Evolutionary conservation across 257 asterid genomes (phyloP).

Genomic region (Penstemon newberryi): DNA sequence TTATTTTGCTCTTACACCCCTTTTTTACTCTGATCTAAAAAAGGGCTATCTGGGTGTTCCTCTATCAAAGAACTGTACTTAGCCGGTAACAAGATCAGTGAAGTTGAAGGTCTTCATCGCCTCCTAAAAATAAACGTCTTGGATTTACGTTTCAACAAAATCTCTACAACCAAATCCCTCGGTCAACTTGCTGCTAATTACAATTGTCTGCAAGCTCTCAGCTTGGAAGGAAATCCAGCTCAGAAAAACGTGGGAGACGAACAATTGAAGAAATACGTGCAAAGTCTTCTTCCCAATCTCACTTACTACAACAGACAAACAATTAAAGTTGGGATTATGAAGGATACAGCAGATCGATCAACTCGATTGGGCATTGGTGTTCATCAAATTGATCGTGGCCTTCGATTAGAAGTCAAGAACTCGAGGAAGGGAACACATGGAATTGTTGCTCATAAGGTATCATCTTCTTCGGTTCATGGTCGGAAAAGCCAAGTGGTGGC

Average conservation of each 20-base stretch:
- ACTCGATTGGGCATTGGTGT: slow-evolving; percentile 58
- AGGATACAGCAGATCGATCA: slow-evolving; percentile 71
- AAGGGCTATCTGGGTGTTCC: slow-evolving; percentile 91
- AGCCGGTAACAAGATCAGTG: slow-evolving; percentile 96
- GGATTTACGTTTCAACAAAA: slow-evolving; percentile 92
- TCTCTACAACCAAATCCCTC: slow-evolving; percentile 81
- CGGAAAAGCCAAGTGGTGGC: slow-evolving; percentile 57
- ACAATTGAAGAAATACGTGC: slow-evolving; percentile 72
- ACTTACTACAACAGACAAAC: slow-evolving; percentile 73
- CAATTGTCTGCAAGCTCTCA: slow-evolving; percentile 82
- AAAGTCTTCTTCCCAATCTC: slow-evolving; percentile 80
- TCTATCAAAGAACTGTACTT: slow-evolving; percentile 87
- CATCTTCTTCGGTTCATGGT: slow-evolving; percentile 48
- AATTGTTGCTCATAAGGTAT: slow-evolving; percentile 46
- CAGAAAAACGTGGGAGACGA: slow-evolving; percentile 93
- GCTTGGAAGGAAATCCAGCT: slow-evolving; percentile 93
- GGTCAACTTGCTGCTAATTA: slow-evolving; percentile 98
- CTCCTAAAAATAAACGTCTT: slow-evolving; percentile 77
- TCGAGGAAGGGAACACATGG: slow-evolving; percentile 57
- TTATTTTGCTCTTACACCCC: neutral
- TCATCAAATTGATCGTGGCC: slow-evolving; percentile 58
- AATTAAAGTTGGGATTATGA: slow-evolving; percentile 58
- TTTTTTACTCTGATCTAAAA: slow-evolving; percentile 17
- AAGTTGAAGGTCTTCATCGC: slow-evolving; percentile 98
- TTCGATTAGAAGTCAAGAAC: slow-evolving; percentile 48